Base-by-base conservation (phyloP, 495 filamentous ascomycete species). In the Penicillium arizonense region DNA sequence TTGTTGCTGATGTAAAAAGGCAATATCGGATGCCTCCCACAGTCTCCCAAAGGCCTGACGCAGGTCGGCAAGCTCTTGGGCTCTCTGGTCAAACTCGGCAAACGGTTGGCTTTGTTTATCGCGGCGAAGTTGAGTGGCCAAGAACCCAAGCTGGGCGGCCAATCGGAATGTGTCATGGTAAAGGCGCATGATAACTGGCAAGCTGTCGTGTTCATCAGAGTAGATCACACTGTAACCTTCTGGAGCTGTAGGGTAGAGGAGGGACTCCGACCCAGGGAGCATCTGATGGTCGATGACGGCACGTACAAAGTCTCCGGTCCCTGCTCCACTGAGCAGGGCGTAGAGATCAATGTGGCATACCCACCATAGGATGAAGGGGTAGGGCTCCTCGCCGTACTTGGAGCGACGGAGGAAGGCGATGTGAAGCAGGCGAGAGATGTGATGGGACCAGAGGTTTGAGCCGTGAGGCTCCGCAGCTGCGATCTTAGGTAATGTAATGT, bases 271-370 rank as follows among this genome's bases (percentile, higher is more conserved):
- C 14, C 57, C 65, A 0, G 78, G 78, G 5, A 82, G 69, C 61
- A 85, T 69, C 50, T 79, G 71, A 44, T 77, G 54, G 18, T 77
- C 68, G 20, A 79, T 62, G 41, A 82, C 68, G 3, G 72, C 66
- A 13, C 68, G 63, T 6, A 78, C 62, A 61, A 82, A 83, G 10
- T 76, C 73, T 32, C 82, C 82, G 0, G 62, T 67, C 7, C 80
- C 79, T 11, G 72, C 76, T 21, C 78, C 79, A 21, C 78, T 77
- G 24, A 85, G 48, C n/a, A 83, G 67, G 24, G 78, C 78, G 53
- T 82, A 77, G 16, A 81, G 64, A 61, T 85, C 82, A 24, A 85
- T 77, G 48, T 71, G 71, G 54, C 73, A 81, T 24, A 82, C 72
- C 67, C 73, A 77, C 81, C 80, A 85, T 16, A 83, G 56, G 11